Evolutionary conservation across 352 stramenopile species (phyloP).

Genomic region (Pythium aristosporum): DNA sequence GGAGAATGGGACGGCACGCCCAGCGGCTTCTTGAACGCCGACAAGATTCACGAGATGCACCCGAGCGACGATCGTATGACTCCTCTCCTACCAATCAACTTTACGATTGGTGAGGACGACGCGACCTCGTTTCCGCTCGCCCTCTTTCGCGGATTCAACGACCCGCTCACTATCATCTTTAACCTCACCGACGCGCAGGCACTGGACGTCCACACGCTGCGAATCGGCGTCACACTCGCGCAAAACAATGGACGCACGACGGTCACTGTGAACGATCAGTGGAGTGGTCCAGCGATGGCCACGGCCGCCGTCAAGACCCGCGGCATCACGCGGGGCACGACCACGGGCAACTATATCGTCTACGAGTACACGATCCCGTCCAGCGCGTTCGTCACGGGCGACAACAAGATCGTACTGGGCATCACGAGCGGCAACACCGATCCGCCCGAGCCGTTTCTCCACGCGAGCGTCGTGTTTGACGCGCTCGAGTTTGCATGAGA

Average conservation of each 20-base stretch:
- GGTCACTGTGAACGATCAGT: slow-evolving; percentile 45
- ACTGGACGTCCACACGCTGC: slow-evolving; percentile 26
- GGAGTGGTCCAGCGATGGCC: slow-evolving; percentile 29
- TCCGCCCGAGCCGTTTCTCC: slow-evolving; percentile 38
- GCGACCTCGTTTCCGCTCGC: slow-evolving; percentile 40
- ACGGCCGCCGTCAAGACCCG: slow-evolving; percentile 43
- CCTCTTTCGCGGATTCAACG: slow-evolving; percentile 48
- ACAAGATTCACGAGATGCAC: slow-evolving; percentile 60
- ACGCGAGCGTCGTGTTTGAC: slow-evolving; percentile 47
- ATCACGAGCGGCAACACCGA: slow-evolving; percentile 46
- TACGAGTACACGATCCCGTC: slow-evolving; percentile 50
- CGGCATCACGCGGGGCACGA: slow-evolving; percentile 46
- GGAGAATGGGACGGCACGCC: slow-evolving; percentile 52
- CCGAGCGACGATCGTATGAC: slow-evolving; percentile 45
- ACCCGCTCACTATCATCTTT: slow-evolving; percentile 39
- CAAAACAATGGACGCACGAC: slow-evolving; percentile 31
- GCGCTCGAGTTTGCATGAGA: slow-evolving; percentile 43
- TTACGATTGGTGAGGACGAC: slow-evolving; percentile 24
- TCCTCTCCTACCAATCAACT: slow-evolving; percentile 28
- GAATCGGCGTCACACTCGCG: slow-evolving; percentile 43
- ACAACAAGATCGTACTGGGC: slow-evolving; percentile 40
- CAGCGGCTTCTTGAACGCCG: slow-evolving; percentile 46
- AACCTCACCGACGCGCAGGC: slow-evolving; percentile 30
- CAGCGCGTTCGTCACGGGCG: slow-evolving; percentile 33
- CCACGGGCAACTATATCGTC: slow-evolving; percentile 45